Base-by-base conservation (phyloP, 1,284 basidiomycete species). In the Leccinum solheimii region DNA sequence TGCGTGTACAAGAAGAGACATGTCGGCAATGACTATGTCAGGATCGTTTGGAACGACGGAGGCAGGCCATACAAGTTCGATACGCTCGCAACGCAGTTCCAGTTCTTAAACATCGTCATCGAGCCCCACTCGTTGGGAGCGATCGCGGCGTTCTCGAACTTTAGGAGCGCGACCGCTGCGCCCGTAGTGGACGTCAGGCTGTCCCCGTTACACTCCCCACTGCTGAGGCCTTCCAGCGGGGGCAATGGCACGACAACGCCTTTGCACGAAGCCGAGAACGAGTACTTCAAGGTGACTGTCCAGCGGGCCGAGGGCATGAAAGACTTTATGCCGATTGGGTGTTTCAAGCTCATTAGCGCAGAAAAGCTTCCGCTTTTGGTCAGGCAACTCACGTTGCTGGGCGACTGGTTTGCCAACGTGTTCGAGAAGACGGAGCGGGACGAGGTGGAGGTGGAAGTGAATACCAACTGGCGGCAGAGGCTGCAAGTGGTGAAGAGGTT, bases 21-120 rank as follows among this genome's bases (percentile, higher is more conserved):
- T 69, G 94, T 98, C 58, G 96, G 96, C 34, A 98, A 98, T 75
- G 95, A 97, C 78, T 94, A 86, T 66, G 92, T 97, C 67, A 90
- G 94, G 62, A 96, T 99, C 70, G 86, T 99, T 60, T 99, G 95
- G 90, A 99, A 99, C 78, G 97, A 98, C 72, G 94, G 92, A 10
- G 95, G 95, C 19, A 71, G 77, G 36, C 87, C 90, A 3, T 99
- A 98, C 76, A 83, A 80, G 58, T 98, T 98, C 72, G 93, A 97
- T 75, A 98, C 96, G 23, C 81, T 98, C 64, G 78, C 85, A 27
- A 97, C 96, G 1, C 88, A 94, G 71, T 99, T 98, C 83, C 97
- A 98, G 76, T 98, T 97, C 73, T 88, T 98, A 73, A 99, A 98
- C 76, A 95, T 99, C 70, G 90, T 99, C 69, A 92, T 99, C 69